A percentile compares a stretch with the other conserved stretches of the same genome.
Evolutionary conservation across 148 eudicot genomes (phyloP).

Genomic region (Vaccinium darrowii): DNA sequence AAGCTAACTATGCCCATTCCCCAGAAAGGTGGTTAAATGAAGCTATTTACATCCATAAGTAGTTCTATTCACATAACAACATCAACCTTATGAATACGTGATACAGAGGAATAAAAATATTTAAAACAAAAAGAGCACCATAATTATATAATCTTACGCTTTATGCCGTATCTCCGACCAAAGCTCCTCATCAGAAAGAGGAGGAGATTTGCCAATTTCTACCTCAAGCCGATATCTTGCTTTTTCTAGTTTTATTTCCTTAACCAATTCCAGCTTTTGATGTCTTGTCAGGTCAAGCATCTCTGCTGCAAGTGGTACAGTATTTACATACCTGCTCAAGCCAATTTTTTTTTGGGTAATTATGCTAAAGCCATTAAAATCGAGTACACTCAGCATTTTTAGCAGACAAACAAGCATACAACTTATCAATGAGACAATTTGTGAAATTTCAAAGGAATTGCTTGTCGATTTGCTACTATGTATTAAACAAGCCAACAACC

Average conservation of each 20-base stretch:
- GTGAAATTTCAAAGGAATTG: background rate
- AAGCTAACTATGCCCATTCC: background rate
- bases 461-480: background rate
- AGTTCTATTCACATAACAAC: background rate
- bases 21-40: background rate
- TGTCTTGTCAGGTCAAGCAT: conserved; percentile 77
- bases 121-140: background rate
- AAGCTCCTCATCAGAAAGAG: conserved; percentile 77
- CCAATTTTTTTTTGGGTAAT: no score
- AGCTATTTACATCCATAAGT: background rate
- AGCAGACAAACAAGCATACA: background rate
- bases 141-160: conserved; percentile 59
- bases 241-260: conserved; percentile 64
- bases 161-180: conserved; percentile 79
- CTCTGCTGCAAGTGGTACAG: conserved; percentile 93
- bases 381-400: background rate
- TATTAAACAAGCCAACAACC: background rate
- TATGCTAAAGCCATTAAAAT: no score
- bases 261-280: conserved; percentile 92
- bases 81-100: background rate
- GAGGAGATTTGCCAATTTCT: conserved; percentile 97
- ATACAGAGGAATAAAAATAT: background rate
- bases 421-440: background rate
- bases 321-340: conserved; percentile 81
- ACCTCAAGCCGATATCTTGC: conserved; percentile 75